Evolutionary conservation across 345 rosid genomes (phyloP).

Genomic region (Cardamine occulta): DNA sequence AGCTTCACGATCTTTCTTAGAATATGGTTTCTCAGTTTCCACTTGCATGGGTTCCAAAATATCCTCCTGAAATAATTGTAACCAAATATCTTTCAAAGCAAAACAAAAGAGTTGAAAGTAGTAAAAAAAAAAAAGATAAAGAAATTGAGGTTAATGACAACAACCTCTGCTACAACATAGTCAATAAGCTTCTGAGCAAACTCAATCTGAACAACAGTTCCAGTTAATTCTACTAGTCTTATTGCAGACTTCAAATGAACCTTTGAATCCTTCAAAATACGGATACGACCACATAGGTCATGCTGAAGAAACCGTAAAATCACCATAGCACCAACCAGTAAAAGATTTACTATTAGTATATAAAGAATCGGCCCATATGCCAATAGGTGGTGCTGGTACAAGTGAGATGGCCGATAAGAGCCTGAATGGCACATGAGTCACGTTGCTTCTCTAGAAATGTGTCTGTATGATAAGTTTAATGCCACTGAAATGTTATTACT

Average conservation of each 20-base stretch:
- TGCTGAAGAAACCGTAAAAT: slow-evolving; percentile 3
- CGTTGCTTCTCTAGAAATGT: no score
- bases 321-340: background rate
- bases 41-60: background rate
- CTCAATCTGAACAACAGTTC: slow-evolving; percentile 3
- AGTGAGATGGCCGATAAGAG: no score
- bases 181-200: background rate
- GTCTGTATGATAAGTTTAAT: no score
- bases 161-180: background rate
- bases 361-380: no score
- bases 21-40: background rate
- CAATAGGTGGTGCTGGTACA: no score
- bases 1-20: slow-evolving; percentile 1
- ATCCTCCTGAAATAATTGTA: background rate
- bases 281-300: background rate
- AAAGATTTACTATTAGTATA: no score
- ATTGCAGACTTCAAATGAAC: background rate
- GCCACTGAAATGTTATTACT: no score
- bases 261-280: background rate
- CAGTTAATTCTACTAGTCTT: slow-evolving; percentile 3
- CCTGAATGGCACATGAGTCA: no score
- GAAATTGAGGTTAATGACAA: background rate
- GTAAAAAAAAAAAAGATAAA: background rate
- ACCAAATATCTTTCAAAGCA: background rate
- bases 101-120: background rate